Conservation (phyloP, 164 flowering plant species). For the Magnolia sinica region DNA sequence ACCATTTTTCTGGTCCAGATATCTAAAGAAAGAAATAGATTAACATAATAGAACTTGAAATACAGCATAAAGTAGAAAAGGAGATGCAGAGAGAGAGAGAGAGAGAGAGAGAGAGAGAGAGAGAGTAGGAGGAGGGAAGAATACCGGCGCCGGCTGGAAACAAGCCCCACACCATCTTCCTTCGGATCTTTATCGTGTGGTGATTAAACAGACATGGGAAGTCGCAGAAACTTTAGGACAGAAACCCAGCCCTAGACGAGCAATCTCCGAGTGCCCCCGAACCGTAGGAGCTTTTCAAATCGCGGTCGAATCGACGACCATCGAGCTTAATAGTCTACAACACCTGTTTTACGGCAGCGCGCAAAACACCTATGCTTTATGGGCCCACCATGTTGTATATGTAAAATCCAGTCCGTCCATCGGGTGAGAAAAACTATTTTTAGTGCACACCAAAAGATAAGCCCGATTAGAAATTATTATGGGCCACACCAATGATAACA, state of each 20-base stretch:
- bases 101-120: neutral
- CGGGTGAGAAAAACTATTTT: too few species aligned
- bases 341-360: too few species aligned
- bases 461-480: too few species aligned
- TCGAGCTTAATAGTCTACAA: neutral
- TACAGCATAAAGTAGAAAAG: too few species aligned
- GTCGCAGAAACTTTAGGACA: neutral
- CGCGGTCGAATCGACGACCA: neutral
- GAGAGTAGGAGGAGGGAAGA: constrained; percentile 13
- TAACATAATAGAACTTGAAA: too few species aligned
- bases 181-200: neutral
- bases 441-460: too few species aligned
- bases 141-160: constrained; percentile 19
- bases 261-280: neutral
- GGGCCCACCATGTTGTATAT: too few species aligned
- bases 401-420: too few species aligned
- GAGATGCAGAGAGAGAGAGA: neutral
- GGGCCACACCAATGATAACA: too few species aligned
- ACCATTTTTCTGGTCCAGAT: neutral
- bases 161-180: constrained; percentile 30
- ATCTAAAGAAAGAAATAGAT: too few species aligned
- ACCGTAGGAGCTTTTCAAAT: neutral
- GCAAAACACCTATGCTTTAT: too few species aligned
- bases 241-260: neutral
- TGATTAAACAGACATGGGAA: neutral